Base-by-base conservation (phyloP, 1,284 basidiomycete genomes). In the Boletus semigastroideus region DNA sequence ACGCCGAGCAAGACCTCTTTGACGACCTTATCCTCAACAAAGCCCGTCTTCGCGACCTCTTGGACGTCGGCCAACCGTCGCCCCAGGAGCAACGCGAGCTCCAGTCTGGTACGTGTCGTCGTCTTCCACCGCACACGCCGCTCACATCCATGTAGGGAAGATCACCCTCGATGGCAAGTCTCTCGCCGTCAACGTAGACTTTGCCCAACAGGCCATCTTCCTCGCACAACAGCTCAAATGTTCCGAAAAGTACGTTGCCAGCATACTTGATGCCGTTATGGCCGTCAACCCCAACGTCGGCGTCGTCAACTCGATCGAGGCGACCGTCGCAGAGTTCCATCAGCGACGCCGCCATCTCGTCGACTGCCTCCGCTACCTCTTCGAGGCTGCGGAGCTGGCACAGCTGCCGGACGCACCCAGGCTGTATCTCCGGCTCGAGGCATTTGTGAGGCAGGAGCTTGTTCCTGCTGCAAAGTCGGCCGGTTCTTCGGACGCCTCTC, bases 231-330 rank as follows among this genome's bases (percentile, higher is more conserved):
- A 90, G 52, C 82, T 94, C 49, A 77, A 82, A 61, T 84, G 82
- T 58, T 92, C 90, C 6, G 90, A 94, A 71, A 81, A 83, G 59
- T 83, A 88, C 65, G 71, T 84, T 46, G 86, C 90, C 1, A 75
- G 75, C 14, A 75, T 92, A n/a, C 74, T 92, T 36, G 80, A 87
- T 52, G 71, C 77, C 25, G 76, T 87, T 41, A 83, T 84, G 70
- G 62, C 77, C 4, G 72, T 78, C 54, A 83, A 85, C 60, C 85
- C 86, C 1, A 89, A 88, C 56, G 70, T 85, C 13, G 72, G 71
- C 12, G 71, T 79, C 8, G 75, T 82, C 5, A 73, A 73, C 48
- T 79, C 75, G 46, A 73, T 90, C 33, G 87, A 92, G 64, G 71
- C 77, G 2, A 77, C 86, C 25, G 68, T 93, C 16, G 72, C 82